phyloP scores from a whole-genome alignment of 176 grass and related monocot genomes.

The Neostapfia colusana region DNA sequence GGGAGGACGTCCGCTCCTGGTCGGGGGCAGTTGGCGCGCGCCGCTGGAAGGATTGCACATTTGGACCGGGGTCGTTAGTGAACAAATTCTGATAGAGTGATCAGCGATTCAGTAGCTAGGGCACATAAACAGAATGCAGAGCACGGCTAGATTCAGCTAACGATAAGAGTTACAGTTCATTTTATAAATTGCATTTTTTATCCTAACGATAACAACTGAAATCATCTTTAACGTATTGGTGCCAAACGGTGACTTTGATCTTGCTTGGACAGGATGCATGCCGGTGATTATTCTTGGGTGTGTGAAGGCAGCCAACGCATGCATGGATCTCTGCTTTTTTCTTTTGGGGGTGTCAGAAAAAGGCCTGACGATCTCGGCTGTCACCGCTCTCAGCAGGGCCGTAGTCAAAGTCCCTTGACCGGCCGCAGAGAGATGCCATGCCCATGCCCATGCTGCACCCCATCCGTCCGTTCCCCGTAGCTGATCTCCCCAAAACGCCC shows the following conservation, averaged over 20 bases:
- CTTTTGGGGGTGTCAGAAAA: conserved; percentile 49
- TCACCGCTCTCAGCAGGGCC: conserved; percentile 53
- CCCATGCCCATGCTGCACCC: neutral
- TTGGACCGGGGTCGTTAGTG: neutral
- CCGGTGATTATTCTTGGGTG: no score
- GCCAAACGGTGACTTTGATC: no score
- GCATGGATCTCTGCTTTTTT: neutral
- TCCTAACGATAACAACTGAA: no score
- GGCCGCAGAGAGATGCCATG: conserved; percentile 21
- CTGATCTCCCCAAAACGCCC: conserved; percentile 37
- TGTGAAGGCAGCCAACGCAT: no score
- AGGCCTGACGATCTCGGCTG: conserved; percentile 61
- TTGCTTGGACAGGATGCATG: no score
- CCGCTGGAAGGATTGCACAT: neutral
- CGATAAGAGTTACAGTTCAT: no score
- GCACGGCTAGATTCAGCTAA: no score
- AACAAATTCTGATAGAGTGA: neutral
- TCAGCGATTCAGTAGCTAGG: no score
- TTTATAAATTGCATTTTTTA: no score
- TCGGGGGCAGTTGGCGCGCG: neutral
- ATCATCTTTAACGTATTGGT: no score
- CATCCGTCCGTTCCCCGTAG: neutral
- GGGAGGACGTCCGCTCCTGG: no score
- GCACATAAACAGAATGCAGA: no score
- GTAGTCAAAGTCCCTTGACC: conserved; percentile 65